Conservation (phyloP, 1,284 basidiomycete species). For the Rhodotorula sp. region DNA sequence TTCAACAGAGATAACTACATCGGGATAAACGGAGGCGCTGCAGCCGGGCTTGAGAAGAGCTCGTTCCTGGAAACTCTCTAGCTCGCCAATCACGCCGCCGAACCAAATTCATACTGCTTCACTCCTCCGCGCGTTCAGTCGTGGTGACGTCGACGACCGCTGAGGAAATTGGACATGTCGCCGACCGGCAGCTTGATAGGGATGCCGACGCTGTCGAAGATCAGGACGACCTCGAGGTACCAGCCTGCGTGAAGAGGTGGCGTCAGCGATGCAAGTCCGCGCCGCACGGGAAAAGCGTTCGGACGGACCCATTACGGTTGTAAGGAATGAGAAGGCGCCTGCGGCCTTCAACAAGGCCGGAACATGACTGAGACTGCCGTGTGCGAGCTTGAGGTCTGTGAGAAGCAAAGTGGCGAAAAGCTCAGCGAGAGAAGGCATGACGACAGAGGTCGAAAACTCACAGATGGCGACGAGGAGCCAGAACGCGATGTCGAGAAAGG, state of each 20-base stretch:
- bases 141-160: not conserved
- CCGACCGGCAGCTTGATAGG: conserved; percentile 42
- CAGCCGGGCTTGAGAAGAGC: not conserved
- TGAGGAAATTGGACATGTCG: conserved; percentile 38
- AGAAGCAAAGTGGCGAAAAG: too few relatives aligned
- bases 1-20: not conserved
- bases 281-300: not conserved
- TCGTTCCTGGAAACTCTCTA: too few relatives aligned
- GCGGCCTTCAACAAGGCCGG: conserved; percentile 30
- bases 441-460: not conserved
- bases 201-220: conserved; percentile 40
- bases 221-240: conserved; percentile 33
- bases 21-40: not conserved
- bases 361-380: conserved; percentile 21
- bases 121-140: not conserved
- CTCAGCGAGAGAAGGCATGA: not conserved
- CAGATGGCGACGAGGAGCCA: conserved; percentile 38
- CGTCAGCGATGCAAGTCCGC: not conserved
- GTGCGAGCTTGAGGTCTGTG: conserved; percentile 35
- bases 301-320: conserved; percentile 32
- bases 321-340: conserved; percentile 42
- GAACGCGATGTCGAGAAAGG: conserved; percentile 33
- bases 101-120: not conserved
- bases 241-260: conserved; percentile 6
- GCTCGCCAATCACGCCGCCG: not conserved